Percentiles rank a stretch among this genome's conserved stretches.
Evolutionary conservation across 805 yeast species (phyloP).

Genomic region (Blastobotrys peoriensis): DNA sequence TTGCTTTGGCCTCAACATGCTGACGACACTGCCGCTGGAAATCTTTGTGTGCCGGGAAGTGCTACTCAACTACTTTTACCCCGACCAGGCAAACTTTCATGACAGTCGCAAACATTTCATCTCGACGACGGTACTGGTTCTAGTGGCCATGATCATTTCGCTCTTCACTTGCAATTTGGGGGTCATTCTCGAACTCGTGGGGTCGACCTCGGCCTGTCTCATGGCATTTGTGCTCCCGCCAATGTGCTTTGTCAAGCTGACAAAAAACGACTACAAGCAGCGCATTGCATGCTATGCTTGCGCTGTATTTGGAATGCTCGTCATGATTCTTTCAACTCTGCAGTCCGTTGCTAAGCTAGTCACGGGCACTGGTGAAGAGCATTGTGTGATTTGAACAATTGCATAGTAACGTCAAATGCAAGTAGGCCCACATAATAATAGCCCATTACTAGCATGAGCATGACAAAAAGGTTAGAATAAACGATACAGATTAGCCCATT

Average conservation of each 20-base stretch:
- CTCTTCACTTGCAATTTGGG: conserved; percentile 83
- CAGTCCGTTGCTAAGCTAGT: conserved; percentile 56
- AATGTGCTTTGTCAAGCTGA: conserved; percentile 64
- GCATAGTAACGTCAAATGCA: no score
- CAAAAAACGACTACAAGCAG: conserved; percentile 40
- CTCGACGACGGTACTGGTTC: conserved; percentile 60
- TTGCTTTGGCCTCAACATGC: conserved; percentile 87
- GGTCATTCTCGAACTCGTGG: conserved; percentile 80
- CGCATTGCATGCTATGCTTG: conserved; percentile 56
- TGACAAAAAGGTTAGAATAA: no score
- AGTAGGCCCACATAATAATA: no score
- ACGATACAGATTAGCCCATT: no score
- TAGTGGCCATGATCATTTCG: conserved; percentile 68
- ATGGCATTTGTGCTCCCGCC: conserved; percentile 94
- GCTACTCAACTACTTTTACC: conserved; percentile 52
- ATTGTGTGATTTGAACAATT: conserved; percentile 35
- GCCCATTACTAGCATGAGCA: no score
- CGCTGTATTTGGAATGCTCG: conserved; percentile 62
- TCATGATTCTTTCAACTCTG: conserved; percentile 74
- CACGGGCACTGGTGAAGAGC: conserved; percentile 38
- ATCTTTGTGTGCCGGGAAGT: conserved; percentile 88
- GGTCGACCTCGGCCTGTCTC: conserved; percentile 86
- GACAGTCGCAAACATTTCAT: conserved; percentile 43
- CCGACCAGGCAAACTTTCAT: conserved; percentile 24
- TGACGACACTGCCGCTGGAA: conserved; percentile 86